Conservation (phyloP, 257 asterid genomes). For the Voacanga thouarsii region DNA sequence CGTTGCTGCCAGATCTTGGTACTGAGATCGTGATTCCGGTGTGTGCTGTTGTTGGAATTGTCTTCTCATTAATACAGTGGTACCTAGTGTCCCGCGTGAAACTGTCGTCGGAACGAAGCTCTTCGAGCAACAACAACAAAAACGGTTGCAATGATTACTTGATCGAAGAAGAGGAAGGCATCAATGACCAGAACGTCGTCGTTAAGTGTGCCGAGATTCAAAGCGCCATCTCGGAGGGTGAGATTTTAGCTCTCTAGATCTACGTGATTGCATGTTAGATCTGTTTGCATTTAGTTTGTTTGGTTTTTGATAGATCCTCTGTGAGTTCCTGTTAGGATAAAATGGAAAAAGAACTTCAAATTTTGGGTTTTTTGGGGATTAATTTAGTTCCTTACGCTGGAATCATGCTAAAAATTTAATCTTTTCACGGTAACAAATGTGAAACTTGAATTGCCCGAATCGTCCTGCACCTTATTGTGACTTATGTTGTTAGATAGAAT, state of each 20-base stretch:
- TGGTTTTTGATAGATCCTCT: background rate
- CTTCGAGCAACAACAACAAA: conserved; percentile 36
- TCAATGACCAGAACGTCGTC: conserved; percentile 61
- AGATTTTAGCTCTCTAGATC: conserved; percentile 28
- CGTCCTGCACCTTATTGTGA: background rate
- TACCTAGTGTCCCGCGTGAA: conserved; percentile 65
- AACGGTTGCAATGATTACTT: conserved; percentile 61
- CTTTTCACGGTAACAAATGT: background rate
- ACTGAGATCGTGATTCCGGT: conserved; percentile 69
- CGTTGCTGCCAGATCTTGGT: conserved; percentile 67
- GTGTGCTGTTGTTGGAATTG: conserved; percentile 66
- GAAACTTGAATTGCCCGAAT: background rate
- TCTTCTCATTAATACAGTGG: conserved; percentile 76
- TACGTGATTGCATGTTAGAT: conserved; percentile 24
- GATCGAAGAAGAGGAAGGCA: conserved; percentile 92
- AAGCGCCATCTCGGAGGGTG: conserved; percentile 82
- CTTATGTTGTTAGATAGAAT: background rate
- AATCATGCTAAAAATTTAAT: background rate
- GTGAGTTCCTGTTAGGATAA: background rate
- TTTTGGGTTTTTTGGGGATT: background rate
- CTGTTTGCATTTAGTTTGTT: conserved; percentile 7
- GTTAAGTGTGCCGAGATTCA: conserved; percentile 86
- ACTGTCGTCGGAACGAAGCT: conserved; percentile 37
- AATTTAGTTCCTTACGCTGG: background rate
- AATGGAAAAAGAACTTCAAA: no score